A percentile compares a stretch with the other conserved stretches of the same genome.
Evolutionary conservation across 352 stramenopile genomes (phyloP).

Genomic region (Aphanomyces cochlioides): DNA sequence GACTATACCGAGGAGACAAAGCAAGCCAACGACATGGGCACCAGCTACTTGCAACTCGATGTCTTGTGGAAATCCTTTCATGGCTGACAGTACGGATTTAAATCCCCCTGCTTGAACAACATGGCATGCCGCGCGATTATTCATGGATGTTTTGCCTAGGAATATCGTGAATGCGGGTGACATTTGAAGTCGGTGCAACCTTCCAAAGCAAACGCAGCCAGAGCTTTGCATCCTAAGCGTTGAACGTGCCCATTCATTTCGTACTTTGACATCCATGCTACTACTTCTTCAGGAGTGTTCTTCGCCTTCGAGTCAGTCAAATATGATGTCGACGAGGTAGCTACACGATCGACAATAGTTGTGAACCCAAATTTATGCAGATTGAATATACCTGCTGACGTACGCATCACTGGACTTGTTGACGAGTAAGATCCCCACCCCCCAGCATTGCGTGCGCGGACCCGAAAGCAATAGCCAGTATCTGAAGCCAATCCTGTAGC

Average conservation of each 20-base stretch:
- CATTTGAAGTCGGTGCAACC: not conserved
- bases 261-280: conserved; percentile 47
- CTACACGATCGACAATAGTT: conserved; percentile 17
- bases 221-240: conserved; percentile 39
- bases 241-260: conserved; percentile 39
- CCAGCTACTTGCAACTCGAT: conserved; percentile 35
- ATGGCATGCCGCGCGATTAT: conserved; percentile 27
- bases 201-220: conserved; percentile 34
- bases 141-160: conserved; percentile 5
- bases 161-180: not conserved
- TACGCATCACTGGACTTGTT: conserved; percentile 36
- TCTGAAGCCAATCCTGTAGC: conserved; percentile 45
- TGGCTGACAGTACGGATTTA: conserved; percentile 38
- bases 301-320: conserved; percentile 28
- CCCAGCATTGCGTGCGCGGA: conserved; percentile 50
- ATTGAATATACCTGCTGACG: no score
- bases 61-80: conserved; percentile 52
- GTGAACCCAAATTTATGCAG: no score
- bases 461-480: conserved; percentile 54
- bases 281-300: conserved; percentile 28
- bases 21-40: not conserved
- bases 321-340: conserved; percentile 33
- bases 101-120: conserved; percentile 35
- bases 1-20: not conserved
- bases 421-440: conserved; percentile 68